These are phyloP conservation scores for Kazachstania sp. DNA, from an alignment of 1,139 yeast genomes.

Conservation along the genomic window DNA sequence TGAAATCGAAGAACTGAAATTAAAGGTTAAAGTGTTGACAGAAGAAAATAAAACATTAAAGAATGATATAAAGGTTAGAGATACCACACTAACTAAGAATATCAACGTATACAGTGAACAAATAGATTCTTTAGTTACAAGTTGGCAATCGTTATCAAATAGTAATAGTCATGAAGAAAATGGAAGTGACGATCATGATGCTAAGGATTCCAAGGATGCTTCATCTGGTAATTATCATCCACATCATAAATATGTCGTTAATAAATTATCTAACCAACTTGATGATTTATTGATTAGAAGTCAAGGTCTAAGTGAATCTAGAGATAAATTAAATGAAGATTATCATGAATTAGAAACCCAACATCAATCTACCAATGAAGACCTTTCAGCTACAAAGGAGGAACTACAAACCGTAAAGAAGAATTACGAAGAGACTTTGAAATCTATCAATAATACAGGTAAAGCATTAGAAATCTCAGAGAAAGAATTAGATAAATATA, in stretches of 20 bases:
- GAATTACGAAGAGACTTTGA: slow-evolving; percentile 62
- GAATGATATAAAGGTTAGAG: slow-evolving; percentile 23
- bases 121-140: slow-evolving; percentile 14
- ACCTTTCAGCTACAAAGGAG: slow-evolving; percentile 12
- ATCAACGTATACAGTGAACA: slow-evolving; percentile 15
- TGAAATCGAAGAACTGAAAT: slow-evolving; percentile 42
- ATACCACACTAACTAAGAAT: slow-evolving; percentile 11
- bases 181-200: not conserved
- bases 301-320: slow-evolving; percentile 18
- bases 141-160: slow-evolving; percentile 11
- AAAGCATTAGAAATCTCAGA: slow-evolving; percentile 68
- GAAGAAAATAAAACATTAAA: slow-evolving; percentile 38
- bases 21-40: slow-evolving; percentile 38
- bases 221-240: not conserved
- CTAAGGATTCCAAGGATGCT: not conserved
- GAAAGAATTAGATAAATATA: slow-evolving; percentile 56
- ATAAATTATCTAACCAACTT: slow-evolving; percentile 18
- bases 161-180: not conserved
- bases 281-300: slow-evolving; percentile 20
- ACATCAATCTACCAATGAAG: slow-evolving; percentile 16
- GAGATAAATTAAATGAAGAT: slow-evolving; percentile 16
- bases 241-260: slow-evolving; percentile 19
- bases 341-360: slow-evolving; percentile 18
- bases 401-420: slow-evolving; percentile 39
- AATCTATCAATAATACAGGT: slow-evolving; percentile 65